A percentile compares a stretch with the other conserved stretches of the same genome.
Evolutionary conservation across 805 yeast species (phyloP).

Genomic region (Maudiozyma bulderi): DNA sequence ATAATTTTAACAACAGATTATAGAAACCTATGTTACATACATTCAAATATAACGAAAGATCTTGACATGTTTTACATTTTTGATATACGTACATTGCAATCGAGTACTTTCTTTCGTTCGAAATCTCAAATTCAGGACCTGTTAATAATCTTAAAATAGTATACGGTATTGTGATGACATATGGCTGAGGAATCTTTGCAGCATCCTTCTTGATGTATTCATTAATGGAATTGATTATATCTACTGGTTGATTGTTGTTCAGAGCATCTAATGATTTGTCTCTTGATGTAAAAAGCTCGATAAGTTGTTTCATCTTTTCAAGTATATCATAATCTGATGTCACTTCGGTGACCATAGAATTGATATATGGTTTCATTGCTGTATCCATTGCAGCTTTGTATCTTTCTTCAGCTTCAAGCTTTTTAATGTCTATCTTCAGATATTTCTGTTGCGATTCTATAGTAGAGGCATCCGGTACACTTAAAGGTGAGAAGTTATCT

Average conservation of each 20-base stretch:
- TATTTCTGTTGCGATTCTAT: background rate
- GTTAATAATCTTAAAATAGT: slow-evolving; percentile 14
- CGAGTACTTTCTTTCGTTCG: slow-evolving; percentile 17
- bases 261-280: slow-evolving; percentile 8
- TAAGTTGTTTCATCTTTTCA: slow-evolving; percentile 7
- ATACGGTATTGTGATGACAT: slow-evolving; percentile 20
- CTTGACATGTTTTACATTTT: slow-evolving; percentile 19
- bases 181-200: slow-evolving; percentile 21
- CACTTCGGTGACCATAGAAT: slow-evolving; percentile 5
- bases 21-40: slow-evolving; percentile 26
- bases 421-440: slow-evolving; percentile 5
- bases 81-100: slow-evolving; percentile 21
- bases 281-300: slow-evolving; percentile 8
- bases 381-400: slow-evolving; percentile 16
- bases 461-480: background rate
- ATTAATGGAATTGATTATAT: slow-evolving; percentile 13
- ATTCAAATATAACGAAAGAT: slow-evolving; percentile 22
- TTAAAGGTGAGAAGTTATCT: background rate
- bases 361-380: slow-evolving; percentile 16
- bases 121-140: background rate
- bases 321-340: slow-evolving; percentile 22
- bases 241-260: slow-evolving; percentile 4
- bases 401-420: slow-evolving; percentile 16
- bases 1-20: slow-evolving; percentile 19
- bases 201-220: slow-evolving; percentile 4